Evolutionary conservation across 2,329 filamentous ascomycete genomes (phyloP), one percentile per base, ranked within the genome.

Genomic region (Celoporthe dispersa): DNA sequence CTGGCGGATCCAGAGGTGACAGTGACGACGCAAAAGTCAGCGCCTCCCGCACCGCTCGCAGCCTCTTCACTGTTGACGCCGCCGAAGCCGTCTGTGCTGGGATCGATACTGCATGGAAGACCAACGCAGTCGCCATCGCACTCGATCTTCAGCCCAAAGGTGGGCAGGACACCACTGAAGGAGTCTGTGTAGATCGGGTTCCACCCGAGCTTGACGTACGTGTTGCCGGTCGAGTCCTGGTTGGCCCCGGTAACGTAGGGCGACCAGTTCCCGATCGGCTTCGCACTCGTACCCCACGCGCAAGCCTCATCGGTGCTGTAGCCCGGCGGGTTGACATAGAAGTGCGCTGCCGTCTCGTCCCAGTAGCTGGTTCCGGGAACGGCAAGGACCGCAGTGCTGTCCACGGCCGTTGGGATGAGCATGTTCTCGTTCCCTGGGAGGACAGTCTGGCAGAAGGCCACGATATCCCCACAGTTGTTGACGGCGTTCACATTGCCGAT

Each of bases 361-460:
- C 92, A 94, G 80, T 94, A 94, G 68, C 81, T 85, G 25, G 85
- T 81, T 69, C 85, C 90, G 11, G 92, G 92, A 48, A 94, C 91
- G 64, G 92, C 91, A 68, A 95, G 83, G 39, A 85, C 86, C n/a
- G 84, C 83, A 12, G 78, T 79, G 72, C 83, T 81, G 31, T 83
- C 76, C 62, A 94, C 89, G 72, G 89, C 80, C n/a, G 91, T 94
- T 22, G 92, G 91, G 75, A 94, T 94, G 74, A 94, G 84, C 92
- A 94, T 94, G 71, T 90, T 90, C 81, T 94, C 92, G 75, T 93
- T 91, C 64, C 92, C 92, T 25, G 92, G 92, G 71, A 94, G 81
- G 19, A 94, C 90, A 5, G 92, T 94, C 80, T 94, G 92, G 80
- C 92, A 94, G 80, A 92, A 93, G 2, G 92, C 88, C 68, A 94